Base-by-base conservation (phyloP, 306 rosid species). In the Prunus davidiana region DNA sequence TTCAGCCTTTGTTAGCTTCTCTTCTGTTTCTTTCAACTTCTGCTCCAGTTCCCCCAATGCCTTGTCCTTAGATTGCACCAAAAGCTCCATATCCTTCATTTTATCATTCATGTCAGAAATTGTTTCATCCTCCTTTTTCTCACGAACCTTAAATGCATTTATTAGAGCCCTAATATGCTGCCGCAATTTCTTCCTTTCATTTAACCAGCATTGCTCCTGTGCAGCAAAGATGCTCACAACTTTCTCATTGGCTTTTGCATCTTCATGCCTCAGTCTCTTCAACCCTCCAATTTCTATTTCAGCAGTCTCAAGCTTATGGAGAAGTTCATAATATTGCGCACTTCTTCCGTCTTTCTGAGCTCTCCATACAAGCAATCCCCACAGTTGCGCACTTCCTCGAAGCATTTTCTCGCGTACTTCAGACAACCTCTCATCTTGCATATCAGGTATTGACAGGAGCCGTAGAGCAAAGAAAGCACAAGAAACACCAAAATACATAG, bases 231-330 rank as follows among this genome's bases (percentile, higher is more conserved):
- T 95, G 58, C 96, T 79, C 32, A 95, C 98, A 56, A 95, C 98
- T 86, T 90, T 95, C 88, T 92, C 98, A 67, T 90, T 95, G 56
- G 98, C 98, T 54, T 84, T 95, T 18, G 97, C 98, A 75, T 95
- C 98, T 63, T 95, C 98, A 43, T 82, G 96, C 41, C 98, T 89
- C 58, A 87, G 76, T 76, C 77, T 89, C 82, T 88, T 92, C 88
- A 95, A 86, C 73, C 84, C 91, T 34, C 85, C 86, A n/a, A 83
- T 64, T 74, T 89, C 93, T 45, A 84, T 86, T 86, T 90, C 89
- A 60, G 93, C 93, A 73, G 10, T 77, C 57, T 64, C 83, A 38
- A 94, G 88, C 82, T 78, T 88, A 75, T 55, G 22, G 54, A 74
- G 62, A 64, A 88, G 83, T 30, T 74, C 75, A 52, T 81, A 78